Evolutionary conservation across 2,329 filamentous ascomycete genomes (phyloP), one percentile per base, ranked within the genome.

Genomic region (Chrysoporthe puriensis): DNA sequence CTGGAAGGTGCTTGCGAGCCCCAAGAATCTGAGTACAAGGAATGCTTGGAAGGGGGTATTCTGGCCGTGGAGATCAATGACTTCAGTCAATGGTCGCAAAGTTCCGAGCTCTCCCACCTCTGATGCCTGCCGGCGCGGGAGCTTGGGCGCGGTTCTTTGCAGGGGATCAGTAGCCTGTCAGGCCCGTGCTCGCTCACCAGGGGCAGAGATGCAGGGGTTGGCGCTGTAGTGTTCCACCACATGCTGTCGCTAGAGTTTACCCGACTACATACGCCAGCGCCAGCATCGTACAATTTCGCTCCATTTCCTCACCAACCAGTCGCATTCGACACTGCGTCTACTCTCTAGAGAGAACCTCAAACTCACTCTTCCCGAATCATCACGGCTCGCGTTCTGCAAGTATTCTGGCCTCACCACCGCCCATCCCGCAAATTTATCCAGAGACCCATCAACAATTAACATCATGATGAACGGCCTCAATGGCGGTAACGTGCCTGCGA

Each of bases 401-500:
- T 32, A n/a, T 8, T 9, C 32, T 54, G 34, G 26, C 34, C 32
- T 21, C 16, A 16, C 21, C 59, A n/a, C 16, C 48, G 43, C 16
- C 21, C n/a, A 44, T 3, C 36, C 16, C 57, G 40, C 34, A 32
- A n/a, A 40, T n/a, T 1, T 21, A 52, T 40, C 34, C n/a, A 7
- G 9, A n/a, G 18, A 9, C 32, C 7, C 32, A 26, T 43, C 36
- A 6, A 58, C 48, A 50, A 16, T 43, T 21, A 43, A 44, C 36
- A 42, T 50, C 59, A 63, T 34, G 26, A 85, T 85, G 82, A 85
- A 85, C 75, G 82, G 82, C 69, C 80, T 84, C 73, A 85, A 84
- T 72, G 83, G 82, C 73, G 78, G 76, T 71, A 81, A 80, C 72
- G 79, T 83, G 78, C 77, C 80, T 40, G 79, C 78, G 43, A 79